A percentile compares a stretch with the other conserved stretches of the same genome.
Evolutionary conservation across 2,329 filamentous ascomycete species (phyloP).

Genomic region (Hortaea sp.): DNA sequence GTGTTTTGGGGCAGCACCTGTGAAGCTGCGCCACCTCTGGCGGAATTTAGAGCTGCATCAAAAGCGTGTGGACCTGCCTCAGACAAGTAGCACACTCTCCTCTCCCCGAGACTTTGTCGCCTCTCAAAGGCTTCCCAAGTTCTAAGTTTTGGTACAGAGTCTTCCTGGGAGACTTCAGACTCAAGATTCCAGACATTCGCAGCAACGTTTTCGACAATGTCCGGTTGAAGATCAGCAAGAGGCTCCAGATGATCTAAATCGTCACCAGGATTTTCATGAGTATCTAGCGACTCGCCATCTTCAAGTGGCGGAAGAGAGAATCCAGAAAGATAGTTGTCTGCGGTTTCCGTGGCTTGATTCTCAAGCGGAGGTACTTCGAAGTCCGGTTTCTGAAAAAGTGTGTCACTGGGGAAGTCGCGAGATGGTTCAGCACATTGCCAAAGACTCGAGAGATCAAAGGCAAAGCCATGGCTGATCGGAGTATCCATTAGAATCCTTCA

Average conservation of each 20-base stretch:
- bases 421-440: no score
- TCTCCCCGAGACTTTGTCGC: conserved; percentile 22
- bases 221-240: background rate
- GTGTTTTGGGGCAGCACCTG: conserved; percentile 29
- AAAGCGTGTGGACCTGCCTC: conserved; percentile 59
- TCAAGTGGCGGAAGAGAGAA: background rate
- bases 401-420: background rate
- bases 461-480: no score
- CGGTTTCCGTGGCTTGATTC: background rate
- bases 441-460: no score
- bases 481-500: no score
- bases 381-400: background rate
- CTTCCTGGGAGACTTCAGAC: conserved; percentile 20
- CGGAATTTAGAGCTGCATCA: conserved; percentile 48
- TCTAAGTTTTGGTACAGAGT: conserved; percentile 11
- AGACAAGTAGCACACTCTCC: conserved; percentile 48
- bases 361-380: background rate
- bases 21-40: conserved; percentile 32
- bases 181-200: conserved; percentile 31
- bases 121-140: conserved; percentile 59
- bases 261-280: background rate
- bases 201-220: background rate
- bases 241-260: background rate
- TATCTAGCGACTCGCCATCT: background rate
- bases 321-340: background rate